Evolutionary conservation across 1,284 basidiomycete species (phyloP).

Genomic region (Ganoderma sinense): DNA sequence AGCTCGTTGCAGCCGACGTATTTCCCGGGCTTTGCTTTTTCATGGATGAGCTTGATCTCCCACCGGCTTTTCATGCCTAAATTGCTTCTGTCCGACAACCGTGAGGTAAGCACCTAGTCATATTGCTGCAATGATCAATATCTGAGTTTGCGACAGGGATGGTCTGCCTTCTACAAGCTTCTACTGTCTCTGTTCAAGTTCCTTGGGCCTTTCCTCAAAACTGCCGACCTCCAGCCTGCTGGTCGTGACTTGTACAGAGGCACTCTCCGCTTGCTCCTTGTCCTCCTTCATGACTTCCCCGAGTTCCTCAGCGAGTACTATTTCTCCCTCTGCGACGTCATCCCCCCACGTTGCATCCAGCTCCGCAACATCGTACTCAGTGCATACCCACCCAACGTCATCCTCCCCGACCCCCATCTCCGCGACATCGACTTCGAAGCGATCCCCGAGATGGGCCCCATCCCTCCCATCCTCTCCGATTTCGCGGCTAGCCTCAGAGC

Average conservation of each 20-base stretch:
- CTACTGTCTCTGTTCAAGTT: constrained; percentile 95
- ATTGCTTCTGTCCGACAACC: constrained; percentile 83
- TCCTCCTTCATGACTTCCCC: constrained; percentile 98
- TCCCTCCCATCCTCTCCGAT: constrained; percentile 92
- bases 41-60: constrained; percentile 97
- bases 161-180: constrained; percentile 96
- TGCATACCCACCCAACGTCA: constrained; percentile 90
- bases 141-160: constrained; percentile 62
- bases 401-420: constrained; percentile 90
- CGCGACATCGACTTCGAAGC: constrained; percentile 74
- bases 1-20: constrained; percentile 96
- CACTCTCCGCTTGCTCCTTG: constrained; percentile 90
- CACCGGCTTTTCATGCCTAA: constrained; percentile 99
- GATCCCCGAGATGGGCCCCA: constrained; percentile 88
- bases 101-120: constrained; percentile 62
- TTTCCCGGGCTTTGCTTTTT: constrained; percentile 98
- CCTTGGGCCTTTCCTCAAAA: constrained; percentile 89
- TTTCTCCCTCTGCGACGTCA: constrained; percentile 92
- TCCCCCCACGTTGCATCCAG: constrained; percentile 94
- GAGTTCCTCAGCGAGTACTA: constrained; percentile 98
- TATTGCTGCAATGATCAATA: background rate
- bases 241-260: constrained; percentile 94
- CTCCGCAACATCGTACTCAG: constrained; percentile 96
- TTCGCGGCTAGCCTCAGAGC: constrained; percentile 83
- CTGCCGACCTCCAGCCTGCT: constrained; percentile 81